These are phyloP conservation scores for Physaria fendleri DNA, from an alignment of 345 rosid species.

Conservation along the genomic window DNA sequence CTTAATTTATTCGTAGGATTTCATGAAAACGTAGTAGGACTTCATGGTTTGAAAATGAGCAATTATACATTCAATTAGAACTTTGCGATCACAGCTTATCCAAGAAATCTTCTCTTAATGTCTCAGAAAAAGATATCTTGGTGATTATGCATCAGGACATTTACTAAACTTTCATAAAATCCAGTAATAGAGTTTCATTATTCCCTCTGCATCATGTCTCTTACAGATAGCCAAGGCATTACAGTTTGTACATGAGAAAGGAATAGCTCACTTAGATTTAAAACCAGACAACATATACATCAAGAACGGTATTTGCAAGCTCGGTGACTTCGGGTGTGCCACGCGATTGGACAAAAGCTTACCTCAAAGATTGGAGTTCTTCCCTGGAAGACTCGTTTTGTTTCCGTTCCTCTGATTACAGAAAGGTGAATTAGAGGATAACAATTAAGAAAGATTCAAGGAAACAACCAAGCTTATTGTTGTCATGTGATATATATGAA, in stretches of 20 bases:
- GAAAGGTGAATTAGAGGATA: too few relatives aligned
- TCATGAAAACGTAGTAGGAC: slow-evolving; percentile 75
- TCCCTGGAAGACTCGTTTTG: too few relatives aligned
- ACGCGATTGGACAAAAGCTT: slow-evolving; percentile 75
- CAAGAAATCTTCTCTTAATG: slow-evolving; percentile 36
- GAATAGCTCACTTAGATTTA: slow-evolving; percentile 91
- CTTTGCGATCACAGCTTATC: slow-evolving; percentile 86
- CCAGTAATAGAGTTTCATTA: too few relatives aligned
- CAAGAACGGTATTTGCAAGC: slow-evolving; percentile 70
- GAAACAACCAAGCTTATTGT: too few relatives aligned
- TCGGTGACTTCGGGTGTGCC: slow-evolving; percentile 97
- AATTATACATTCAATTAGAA: slow-evolving; percentile 94
- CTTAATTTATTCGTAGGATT: slow-evolving; percentile 42
- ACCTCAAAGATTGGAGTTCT: too few relatives aligned
- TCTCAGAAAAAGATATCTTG: slow-evolving; percentile 57
- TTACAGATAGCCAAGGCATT: slow-evolving; percentile 85
- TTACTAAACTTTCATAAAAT: too few relatives aligned
- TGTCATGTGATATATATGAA: too few relatives aligned
- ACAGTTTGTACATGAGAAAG: slow-evolving; percentile 63
- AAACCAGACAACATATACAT: slow-evolving; percentile 96
- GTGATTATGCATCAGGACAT: slow-evolving; percentile 68
- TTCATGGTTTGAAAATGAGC: slow-evolving; percentile 95
- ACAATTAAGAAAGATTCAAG: too few relatives aligned
- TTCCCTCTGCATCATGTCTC: background rate
- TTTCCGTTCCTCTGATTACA: too few relatives aligned